Base-by-base conservation (phyloP, 2,329 filamentous ascomycete genomes). In the Neofusicoccum umdonicola region DNA sequence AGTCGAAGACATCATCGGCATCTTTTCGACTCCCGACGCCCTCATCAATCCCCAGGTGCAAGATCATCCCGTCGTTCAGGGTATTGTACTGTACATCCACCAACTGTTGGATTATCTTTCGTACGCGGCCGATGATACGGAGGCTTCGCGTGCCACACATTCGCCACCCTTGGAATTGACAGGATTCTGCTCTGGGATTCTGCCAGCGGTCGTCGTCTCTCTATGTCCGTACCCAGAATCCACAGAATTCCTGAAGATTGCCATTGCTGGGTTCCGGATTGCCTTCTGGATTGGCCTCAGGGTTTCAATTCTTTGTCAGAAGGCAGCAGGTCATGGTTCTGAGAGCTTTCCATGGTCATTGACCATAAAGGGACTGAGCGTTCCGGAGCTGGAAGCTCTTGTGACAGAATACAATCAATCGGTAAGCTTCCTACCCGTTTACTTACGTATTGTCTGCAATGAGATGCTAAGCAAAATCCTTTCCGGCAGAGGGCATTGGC, bases 141-240 rank as follows among this genome's bases (percentile, higher is more conserved):
- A 44, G 3, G 6, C 7, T 6, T 19, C n/a, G 3, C 50, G 3
- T 6, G 4, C 13, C 22, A 9, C 12, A 1, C 15, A 8, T 35
- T 13, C 19, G 17, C 11, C 8, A 3, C 31, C 34, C 1, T 5
- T 4, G 0, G 44, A 50, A 17, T 31, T 17, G 3, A 12, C 19
- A 3, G 57, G 66, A 12, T 66, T 66, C 41, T 68, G 66, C 31
- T 61, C 60, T 37, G 66, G 66, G 0, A 19, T 68, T 3, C 31
- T 68, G 4, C 45, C 39, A 19, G 66, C 66, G 4, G 13, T 65
- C 11, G 39, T 63, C 4, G 44, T 66, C 9, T 17, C 63, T 3
- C 22, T 22, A 4, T 47, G 54, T 17, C 54, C 41, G 3, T 37
- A 19, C 4, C 12, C 45, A 11, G 54, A 37, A 2, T 37, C 54